Base-by-base conservation (phyloP, 2,329 filamentous ascomycete species). In the Blumeria hordei region DNA sequence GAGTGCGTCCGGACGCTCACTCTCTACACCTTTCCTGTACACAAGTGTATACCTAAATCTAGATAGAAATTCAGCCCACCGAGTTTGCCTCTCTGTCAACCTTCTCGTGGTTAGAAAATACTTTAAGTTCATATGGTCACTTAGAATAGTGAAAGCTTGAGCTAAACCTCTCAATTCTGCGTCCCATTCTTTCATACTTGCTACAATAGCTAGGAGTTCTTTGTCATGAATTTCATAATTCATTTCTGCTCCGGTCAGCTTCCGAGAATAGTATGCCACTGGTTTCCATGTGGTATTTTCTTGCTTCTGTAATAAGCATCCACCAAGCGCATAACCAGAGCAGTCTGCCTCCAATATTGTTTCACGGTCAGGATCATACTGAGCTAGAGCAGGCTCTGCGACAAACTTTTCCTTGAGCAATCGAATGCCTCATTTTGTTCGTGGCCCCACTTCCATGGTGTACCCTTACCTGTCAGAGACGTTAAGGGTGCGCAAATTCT, bases 51-150 rank as follows among this genome's bases (percentile, higher is more conserved):
- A 52, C 32, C 49, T 35, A 14, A 52, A 52, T 35, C 32, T 36
- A 3, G 32, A 52, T 34, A 52, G 14, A 52, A 52, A 36, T 16
- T 36, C 49, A 3, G 49, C 49, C 33, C 49, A 52, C 3, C 49
- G 49, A 18, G 28, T 52, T 36, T 52, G 49, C 33, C 49, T 37
- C 21, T 36, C 49, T 9, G 49, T 52, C 10, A 50, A 11, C 34
- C 32, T 52, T 52, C 49, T 52, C n/a, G 28, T 14, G 28, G 49
- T 52, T 7, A 52, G n/a, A 37, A 52, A 52, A 14, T 52, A 52
- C 14, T 52, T 52, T 8, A 52, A 52, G n/a, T 52, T 52, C 49
- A 52, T 52, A 35, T 52, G 49, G 21, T 52, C 49, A 37, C 32
- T 36, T 14, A 52, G 32, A 21, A 36, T 52, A 7, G 10, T 36